Evolutionary conservation across 2,329 filamentous ascomycete genomes (phyloP), one percentile per base, ranked within the genome.

Genomic region (Nigrospora sphaerica): DNA sequence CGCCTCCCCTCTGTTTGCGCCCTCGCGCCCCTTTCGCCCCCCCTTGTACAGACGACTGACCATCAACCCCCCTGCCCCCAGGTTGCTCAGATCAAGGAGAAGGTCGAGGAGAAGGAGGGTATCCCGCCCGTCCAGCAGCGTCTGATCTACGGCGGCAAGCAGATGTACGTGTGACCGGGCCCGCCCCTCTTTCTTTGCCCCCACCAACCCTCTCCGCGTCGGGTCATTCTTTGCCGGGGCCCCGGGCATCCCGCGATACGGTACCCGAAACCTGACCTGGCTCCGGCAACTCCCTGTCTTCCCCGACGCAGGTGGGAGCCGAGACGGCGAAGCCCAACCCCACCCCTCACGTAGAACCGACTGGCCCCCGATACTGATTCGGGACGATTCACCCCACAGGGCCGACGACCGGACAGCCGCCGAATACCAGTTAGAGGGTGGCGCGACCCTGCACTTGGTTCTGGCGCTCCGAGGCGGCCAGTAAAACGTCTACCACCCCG

Each of bases 71-170:
- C 3, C 12, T 17, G 17, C 12, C 19, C 32, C 40, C 55, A 95
- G 90, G 88, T 97, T 57, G 85, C 86, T 36, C 84, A 91, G 67
- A 97, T 98, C 77, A 98, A 98, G 78, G 93, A 97, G 72, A 91
- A 92, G 61, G 93, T 98, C 46, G 93, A 98, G 70, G 93, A 98
- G 75, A 97, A 97, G 72, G 93, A 97, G 66, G 93, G 93, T 47
- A 98, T 98, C 59, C 92, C 93, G 38, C 93, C 93, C 1, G 90
- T 93, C 16, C 93, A 98, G 71, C 93, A 98, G 71, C 85, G 93
- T 49, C 74, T 98, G 55, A 98, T 98, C 62, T 96, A 86, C 64
- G 90, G 92, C 45, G 93, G 93, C 61, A 98, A 98, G 75, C 93
- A 98, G 68, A 96, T 98, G 93, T 96, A 43, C 13, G 48, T 28